phyloP scores from a whole-genome alignment of 306 rosid genomes.

The Geum urbanum region DNA sequence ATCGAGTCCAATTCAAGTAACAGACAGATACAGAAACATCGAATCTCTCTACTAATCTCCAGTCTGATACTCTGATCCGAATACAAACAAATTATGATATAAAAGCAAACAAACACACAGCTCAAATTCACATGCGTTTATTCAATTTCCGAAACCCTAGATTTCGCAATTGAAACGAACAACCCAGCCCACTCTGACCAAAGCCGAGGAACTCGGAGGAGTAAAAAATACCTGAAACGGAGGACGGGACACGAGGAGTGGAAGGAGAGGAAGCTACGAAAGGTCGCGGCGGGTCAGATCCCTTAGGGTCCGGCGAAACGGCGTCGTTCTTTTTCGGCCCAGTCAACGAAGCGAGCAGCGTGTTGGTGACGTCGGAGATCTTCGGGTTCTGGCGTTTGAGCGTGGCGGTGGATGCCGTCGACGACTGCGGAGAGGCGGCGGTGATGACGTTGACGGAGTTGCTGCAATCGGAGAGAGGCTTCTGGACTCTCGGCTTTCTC shows the following conservation, averaged over 20 bases:
- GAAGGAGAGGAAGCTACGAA: slow-evolving; percentile 24
- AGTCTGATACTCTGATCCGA: not conserved
- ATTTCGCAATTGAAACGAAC: not conserved
- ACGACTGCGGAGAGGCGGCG: slow-evolving; percentile 25
- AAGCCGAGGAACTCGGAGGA: not conserved
- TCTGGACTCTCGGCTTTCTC: slow-evolving; percentile 30
- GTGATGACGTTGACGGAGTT: slow-evolving; percentile 31
- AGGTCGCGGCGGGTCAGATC: slow-evolving; percentile 15
- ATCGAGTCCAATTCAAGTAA: not conserved
- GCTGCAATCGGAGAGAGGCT: slow-evolving; percentile 61
- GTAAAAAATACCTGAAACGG: slow-evolving; percentile 13
- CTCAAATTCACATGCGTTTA: not conserved
- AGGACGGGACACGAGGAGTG: slow-evolving; percentile 11
- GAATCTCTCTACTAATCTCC: slow-evolving; percentile 6
- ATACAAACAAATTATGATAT: not conserved
- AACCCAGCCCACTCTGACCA: not conserved
- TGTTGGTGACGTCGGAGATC: slow-evolving; percentile 26
- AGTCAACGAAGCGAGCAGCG: slow-evolving; percentile 3
- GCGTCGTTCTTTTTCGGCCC: not conserved
- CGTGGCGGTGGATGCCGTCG: slow-evolving; percentile 25
- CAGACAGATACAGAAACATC: not conserved
- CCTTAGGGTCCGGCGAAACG: slow-evolving; percentile 26
- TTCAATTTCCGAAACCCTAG: slow-evolving; percentile 17
- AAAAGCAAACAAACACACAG: not conserved
- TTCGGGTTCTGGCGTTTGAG: slow-evolving; percentile 32